Percentiles rank a stretch among this genome's conserved stretches.
Conservation (phyloP, 768 basidiomycete genomes). For the Podaxis sp. region DNA sequence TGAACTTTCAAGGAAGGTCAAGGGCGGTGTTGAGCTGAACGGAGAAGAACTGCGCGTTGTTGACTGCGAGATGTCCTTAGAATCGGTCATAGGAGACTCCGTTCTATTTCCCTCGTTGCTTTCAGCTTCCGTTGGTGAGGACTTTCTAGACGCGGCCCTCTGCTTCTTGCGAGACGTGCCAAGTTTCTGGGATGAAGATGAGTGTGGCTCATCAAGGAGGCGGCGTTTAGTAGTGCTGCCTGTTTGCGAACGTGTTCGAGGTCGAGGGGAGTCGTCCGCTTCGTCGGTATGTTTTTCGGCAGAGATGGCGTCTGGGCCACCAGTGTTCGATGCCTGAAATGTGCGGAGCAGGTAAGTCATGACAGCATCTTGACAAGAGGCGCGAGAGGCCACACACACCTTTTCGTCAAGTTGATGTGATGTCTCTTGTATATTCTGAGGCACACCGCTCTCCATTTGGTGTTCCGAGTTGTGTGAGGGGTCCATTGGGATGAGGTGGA, state of each 20-base stretch:
- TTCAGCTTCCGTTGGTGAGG: conserved; percentile 9
- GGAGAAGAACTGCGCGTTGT: conserved; percentile 15
- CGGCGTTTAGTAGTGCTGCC: conserved; percentile 30
- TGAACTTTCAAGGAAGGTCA: conserved; percentile 21
- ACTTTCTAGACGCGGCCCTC: conserved; percentile 6
- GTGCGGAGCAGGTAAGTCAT: not conserved
- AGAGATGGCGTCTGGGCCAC: not conserved
- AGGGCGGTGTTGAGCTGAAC: conserved; percentile 9
- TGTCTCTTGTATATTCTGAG: not conserved
- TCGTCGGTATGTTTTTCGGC: conserved; percentile 7
- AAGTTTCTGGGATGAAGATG: conserved; percentile 6
- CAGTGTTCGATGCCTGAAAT: conserved; percentile 11
- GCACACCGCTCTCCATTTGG: not conserved
- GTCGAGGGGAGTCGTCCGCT: conserved; percentile 22
- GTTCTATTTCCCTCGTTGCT: conserved; percentile 8
- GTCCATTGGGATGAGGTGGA: not conserved
- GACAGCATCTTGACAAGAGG: not conserved
- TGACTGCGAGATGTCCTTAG: conserved; percentile 7
- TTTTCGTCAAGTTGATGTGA: not conserved
- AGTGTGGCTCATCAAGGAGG: conserved; percentile 21
- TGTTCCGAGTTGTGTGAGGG: not conserved
- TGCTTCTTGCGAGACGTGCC: conserved; percentile 10
- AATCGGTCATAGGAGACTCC: conserved; percentile 11
- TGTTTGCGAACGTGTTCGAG: conserved; percentile 37
- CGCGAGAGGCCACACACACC: not conserved